Evolutionary conservation across 148 eudicot genomes (phyloP).

Genomic region (Amaranthus hypochondriacus): DNA sequence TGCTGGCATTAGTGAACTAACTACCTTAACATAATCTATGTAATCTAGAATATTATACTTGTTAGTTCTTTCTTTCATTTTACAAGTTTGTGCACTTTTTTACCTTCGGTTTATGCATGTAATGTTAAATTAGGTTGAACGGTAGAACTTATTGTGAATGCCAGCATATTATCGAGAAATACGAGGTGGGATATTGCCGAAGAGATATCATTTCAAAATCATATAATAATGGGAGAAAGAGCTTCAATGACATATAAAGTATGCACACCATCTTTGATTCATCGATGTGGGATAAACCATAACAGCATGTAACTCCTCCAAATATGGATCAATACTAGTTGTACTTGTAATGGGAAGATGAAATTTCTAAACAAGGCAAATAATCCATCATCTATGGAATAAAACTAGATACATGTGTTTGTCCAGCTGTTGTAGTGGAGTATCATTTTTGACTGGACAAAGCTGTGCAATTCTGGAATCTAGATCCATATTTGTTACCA

Average conservation of each 20-base stretch:
- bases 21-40: neutral
- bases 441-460: too few relatives aligned
- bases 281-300: too few relatives aligned
- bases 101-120: constrained; percentile 6
- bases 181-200: too few relatives aligned
- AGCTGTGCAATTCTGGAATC: too few relatives aligned
- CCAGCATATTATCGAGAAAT: too few relatives aligned
- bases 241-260: too few relatives aligned
- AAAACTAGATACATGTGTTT: neutral
- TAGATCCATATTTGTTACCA: too few relatives aligned
- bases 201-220: too few relatives aligned
- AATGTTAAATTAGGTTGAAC: too few relatives aligned
- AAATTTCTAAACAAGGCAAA: neutral
- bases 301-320: neutral
- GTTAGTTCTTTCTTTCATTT: neutral
- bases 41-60: constrained; percentile 3
- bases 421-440: neutral
- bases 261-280: too few relatives aligned
- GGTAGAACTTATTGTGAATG: too few relatives aligned
- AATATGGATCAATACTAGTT: constrained; percentile 11
- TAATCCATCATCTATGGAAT: neutral
- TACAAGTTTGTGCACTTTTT: neutral
- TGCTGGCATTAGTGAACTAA: constrained; percentile 55
- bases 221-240: too few relatives aligned
- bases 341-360: neutral